Evolutionary conservation across 2,329 filamentous ascomycete genomes (phyloP).

Genomic region (Microascus cirrosus): DNA sequence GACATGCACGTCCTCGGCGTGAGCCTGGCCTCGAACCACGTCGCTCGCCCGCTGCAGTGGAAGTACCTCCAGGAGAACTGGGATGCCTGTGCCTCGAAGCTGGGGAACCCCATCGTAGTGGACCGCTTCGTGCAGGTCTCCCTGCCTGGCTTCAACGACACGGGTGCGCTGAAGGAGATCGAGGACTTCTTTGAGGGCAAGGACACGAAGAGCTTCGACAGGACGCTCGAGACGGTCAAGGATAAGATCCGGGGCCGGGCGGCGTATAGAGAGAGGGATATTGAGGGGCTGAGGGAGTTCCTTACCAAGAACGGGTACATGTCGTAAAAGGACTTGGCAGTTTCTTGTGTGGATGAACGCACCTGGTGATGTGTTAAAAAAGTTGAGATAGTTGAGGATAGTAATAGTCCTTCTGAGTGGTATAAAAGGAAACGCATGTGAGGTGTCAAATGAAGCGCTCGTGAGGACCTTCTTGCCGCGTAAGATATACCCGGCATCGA

Average conservation of each 20-base stretch:
- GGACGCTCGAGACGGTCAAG: slow-evolving; percentile 72
- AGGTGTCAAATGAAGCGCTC: too few relatives aligned
- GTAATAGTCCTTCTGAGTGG: too few relatives aligned
- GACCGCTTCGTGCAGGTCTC: slow-evolving; percentile 78
- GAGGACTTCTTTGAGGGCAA: slow-evolving; percentile 74
- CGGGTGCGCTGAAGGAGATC: slow-evolving; percentile 62
- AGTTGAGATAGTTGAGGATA: not conserved
- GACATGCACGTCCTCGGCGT: slow-evolving; percentile 79
- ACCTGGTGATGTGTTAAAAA: not conserved
- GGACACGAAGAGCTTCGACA: slow-evolving; percentile 77
- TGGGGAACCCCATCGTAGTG: slow-evolving; percentile 76
- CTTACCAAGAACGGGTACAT: slow-evolving; percentile 41
- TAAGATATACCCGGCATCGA: too few relatives aligned
- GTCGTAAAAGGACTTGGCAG: slow-evolving; percentile 12
- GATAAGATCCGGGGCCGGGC: slow-evolving; percentile 80
- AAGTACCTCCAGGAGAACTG: slow-evolving; percentile 78
- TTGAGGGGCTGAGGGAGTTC: slow-evolving; percentile 67
- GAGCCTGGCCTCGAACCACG: slow-evolving; percentile 60
- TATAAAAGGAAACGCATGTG: too few relatives aligned
- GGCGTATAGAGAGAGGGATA: slow-evolving; percentile 70
- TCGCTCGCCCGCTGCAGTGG: slow-evolving; percentile 70
- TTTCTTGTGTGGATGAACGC: not conserved
- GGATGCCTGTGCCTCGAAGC: slow-evolving; percentile 57
- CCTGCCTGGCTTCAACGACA: slow-evolving; percentile 67
- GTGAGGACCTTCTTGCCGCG: too few relatives aligned